Base-by-base conservation (phyloP, 306 rosid genomes). In the Inga leiocalycina region DNA sequence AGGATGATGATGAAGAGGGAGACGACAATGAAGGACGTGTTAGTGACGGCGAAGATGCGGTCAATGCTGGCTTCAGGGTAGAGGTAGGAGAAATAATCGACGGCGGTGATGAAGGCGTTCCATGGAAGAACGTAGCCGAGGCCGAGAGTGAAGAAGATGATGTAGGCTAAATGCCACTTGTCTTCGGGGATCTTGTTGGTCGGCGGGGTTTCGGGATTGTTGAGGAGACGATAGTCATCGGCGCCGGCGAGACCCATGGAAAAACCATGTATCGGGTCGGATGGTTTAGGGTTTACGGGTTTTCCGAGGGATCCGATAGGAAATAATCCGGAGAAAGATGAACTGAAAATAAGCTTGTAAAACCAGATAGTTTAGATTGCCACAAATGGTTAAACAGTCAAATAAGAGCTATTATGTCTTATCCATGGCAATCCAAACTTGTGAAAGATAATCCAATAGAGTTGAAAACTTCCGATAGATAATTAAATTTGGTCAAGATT, bases 41-140 rank as follows among this genome's bases (percentile, higher is more conserved):
- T 92, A 8, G 37, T 92, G 74, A 91, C 92, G 74, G 94, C 93
- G 87, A 95, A 93, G 77, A 91, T 62, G 0, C 99, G 98, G 83
- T 93, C 97, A 22, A 95, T 97, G 89, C 88, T 92, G 80, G 79
- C 86, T 6, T 90, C 92, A 0, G 98, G 99, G 79, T 93, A 95
- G 67, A 95, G 90, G 82, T 88, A 90, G 73, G 94, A 48, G 92
- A 95, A 93, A 86, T 93, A 93, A 74, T 95, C 97, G 46, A 93
- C 87, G 85, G 94, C 99, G 8, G 98, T 95, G 87, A 93, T 85
- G 91, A 95, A 95, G 22, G 93, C 94, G 85, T 93, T 95, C 98
- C 99, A 93, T 1, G 98, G 99, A 41, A 95, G 93, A 20, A 94
- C 92, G 79, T 85, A 95, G 39, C 98, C 98, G 14, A 88, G 11